Evolutionary conservation across 148 eudicot species (phyloP).

Genomic region (Persicaria tinctoria): DNA sequence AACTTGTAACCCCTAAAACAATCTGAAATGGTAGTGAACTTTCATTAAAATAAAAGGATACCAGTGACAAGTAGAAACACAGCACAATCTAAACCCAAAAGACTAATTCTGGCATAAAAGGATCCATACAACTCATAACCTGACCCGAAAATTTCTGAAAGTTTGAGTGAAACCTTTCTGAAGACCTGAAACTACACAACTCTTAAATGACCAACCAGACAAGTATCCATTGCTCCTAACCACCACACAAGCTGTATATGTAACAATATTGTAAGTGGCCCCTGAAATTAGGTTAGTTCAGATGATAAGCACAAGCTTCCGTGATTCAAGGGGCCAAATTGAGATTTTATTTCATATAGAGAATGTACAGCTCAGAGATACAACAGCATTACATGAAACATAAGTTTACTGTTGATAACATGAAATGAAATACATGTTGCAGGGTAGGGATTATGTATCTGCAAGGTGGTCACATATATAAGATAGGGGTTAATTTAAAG

Average conservation of each 20-base stretch:
- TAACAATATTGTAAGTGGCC: too few relatives aligned
- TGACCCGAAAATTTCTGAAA: background rate
- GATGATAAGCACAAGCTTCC: background rate
- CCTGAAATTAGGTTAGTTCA: background rate
- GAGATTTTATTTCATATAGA: background rate
- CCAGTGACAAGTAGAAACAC: too few relatives aligned
- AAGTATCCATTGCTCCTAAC: too few relatives aligned
- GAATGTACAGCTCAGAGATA: background rate
- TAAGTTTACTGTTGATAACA: background rate
- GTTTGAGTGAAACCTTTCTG: background rate
- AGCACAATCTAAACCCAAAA: too few relatives aligned
- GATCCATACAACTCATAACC: background rate
- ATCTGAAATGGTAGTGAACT: background rate
- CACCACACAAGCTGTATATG: too few relatives aligned
- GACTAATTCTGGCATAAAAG: background rate
- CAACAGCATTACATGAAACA: background rate
- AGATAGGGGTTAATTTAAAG: background rate
- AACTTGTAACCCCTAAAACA: background rate
- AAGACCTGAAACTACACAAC: background rate
- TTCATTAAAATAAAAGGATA: too few relatives aligned
- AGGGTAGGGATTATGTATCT: background rate
- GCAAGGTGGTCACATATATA: conserved; percentile 1
- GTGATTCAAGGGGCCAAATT: background rate
- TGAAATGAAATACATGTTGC: background rate
- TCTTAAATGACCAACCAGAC: background rate